Evolutionary conservation across 176 grass and related monocot species (phyloP), one percentile per base, ranked within the genome.

Genomic region (Musa itinerans): DNA sequence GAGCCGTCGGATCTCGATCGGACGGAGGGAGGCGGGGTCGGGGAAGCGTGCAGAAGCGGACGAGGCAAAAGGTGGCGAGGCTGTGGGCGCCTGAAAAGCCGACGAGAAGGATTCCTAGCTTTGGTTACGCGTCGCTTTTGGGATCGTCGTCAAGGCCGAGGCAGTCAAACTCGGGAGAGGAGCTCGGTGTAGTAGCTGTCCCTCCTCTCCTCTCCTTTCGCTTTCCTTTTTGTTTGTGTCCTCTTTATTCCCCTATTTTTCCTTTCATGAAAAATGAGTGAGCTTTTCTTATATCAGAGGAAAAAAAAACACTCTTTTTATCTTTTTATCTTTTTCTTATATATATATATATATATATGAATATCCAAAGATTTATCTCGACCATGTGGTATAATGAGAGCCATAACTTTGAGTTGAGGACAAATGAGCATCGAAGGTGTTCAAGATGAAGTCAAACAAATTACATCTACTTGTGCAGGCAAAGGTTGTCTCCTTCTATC

Each of bases 21-120:
- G 25, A 26, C 65, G 65, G 25, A 12, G 34, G 34, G 34, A 43
- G 34, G 34, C 34, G 64, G 1, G 22, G 64, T 24, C 23, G 24
- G 65, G 65, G 65, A 68, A 68, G 65, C 65, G 65, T 68, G 65
- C 65, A 43, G 26, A 68, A 68, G 65, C 10, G 26, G 65, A 68
- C 65, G 65, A 27, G 65, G 65, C 19, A 68, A 34, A 5, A 26
- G 65, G 65, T 3, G 65, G 12, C 12, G 7, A 15, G 24, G 25
- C 25, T 23, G 21, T 11, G n/a, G 10, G 12, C 14, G 65, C 24
- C 15, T 10, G 26, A 29, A 68, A 68, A 68, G 65, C 25, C 25
- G 65, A 68, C 65, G 65, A 12, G 25, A 17, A 34, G 27, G n/a
- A 14, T 25, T 68, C 21, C 65, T 22, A 68, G 21, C n/a, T 22